Evolutionary conservation across 1,284 basidiomycete species (phyloP).

Genomic region (Cystobasidiaceae sp.): DNA sequence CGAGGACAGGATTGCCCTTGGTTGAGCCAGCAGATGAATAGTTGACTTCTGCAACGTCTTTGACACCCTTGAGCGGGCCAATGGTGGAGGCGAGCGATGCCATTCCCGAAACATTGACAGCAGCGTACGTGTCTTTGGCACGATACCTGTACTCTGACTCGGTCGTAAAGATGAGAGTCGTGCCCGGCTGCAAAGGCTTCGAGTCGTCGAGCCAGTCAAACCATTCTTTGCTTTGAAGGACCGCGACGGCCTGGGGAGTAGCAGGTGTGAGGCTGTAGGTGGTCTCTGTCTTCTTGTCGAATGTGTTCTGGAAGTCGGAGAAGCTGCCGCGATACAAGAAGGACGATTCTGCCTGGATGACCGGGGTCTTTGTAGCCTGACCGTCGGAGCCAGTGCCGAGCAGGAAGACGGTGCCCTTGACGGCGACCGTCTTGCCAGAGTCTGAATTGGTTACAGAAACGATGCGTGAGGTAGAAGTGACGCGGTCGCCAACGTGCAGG

Average conservation of each 20-base stretch:
- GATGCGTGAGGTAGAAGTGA: slow-evolving; percentile 82
- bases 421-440: slow-evolving; percentile 69
- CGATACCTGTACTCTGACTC: slow-evolving; percentile 82
- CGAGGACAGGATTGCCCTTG: slow-evolving; percentile 86
- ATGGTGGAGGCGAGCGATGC: slow-evolving; percentile 52
- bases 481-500: slow-evolving; percentile 79
- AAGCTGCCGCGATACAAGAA: slow-evolving; percentile 97
- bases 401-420: slow-evolving; percentile 84
- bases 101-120: slow-evolving; percentile 75
- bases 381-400: slow-evolving; percentile 56
- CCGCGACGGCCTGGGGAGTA: slow-evolving; percentile 76
- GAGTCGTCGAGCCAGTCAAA: slow-evolving; percentile 88
- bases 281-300: slow-evolving; percentile 82
- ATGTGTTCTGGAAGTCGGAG: slow-evolving; percentile 89
- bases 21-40: slow-evolving; percentile 62
- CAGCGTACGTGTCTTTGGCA: slow-evolving; percentile 78
- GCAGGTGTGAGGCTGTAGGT: slow-evolving; percentile 75
- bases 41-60: slow-evolving; percentile 69
- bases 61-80: slow-evolving; percentile 34
- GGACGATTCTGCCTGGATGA: slow-evolving; percentile 88
- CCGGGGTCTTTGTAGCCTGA: slow-evolving; percentile 58
- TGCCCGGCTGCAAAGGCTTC: slow-evolving; percentile 67
- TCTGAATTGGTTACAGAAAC: slow-evolving; percentile 85
- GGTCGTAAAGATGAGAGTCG: slow-evolving; percentile 80
- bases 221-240: slow-evolving; percentile 95